Evolutionary conservation across 208 protist species (phyloP), one percentile per base, ranked within the genome.

Genomic region (Wallacemonas rigidus): DNA sequence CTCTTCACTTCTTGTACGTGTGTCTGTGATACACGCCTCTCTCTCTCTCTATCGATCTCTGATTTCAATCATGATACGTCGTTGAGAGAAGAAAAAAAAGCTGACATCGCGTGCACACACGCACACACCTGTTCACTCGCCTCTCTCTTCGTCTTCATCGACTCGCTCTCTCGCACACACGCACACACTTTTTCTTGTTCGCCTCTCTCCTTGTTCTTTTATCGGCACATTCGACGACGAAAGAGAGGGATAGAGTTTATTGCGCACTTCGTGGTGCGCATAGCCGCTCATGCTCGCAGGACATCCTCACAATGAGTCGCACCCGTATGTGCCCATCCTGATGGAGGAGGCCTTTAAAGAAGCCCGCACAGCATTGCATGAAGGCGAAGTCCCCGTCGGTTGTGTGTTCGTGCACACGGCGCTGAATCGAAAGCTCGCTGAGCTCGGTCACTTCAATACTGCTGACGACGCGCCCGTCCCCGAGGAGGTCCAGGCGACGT

Each of bases 311-410:
- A 35, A 7, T 11, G 17, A 11, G 43, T 40, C 45, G 15, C 58
- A 40, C 47, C 77, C 74, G 43, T 95, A 92, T 61, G 80, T 84
- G 3, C 81, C 87, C 47, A 71, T 39, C 12, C 94, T 91, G 64
- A 97, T 97, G 92, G 69, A 56, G 7, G 74, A 53, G 4, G 92
- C 92, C 5, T 80, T 95, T 41, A 41, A 51, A 2, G 87, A 94
- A 51, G 92, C 90, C 0, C 63, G 58, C 39, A 11, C 48, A 12
- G 92, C 92, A 7, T 79, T 95, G 4, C 45, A 1, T 9, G 81
- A 91, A 53, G 88, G 93, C 6, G 97, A 99, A 65, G 98, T 99
- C 2, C 97, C 98, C 0, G 96, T 99, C 11, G 98, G 97, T 6
- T 98, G 97, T 81, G 97, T 98, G 2, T 69, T 99, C 36, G 96